phyloP scores from a whole-genome alignment of 2,329 filamentous ascomycete genomes.

The Aspergillus sojae region DNA sequence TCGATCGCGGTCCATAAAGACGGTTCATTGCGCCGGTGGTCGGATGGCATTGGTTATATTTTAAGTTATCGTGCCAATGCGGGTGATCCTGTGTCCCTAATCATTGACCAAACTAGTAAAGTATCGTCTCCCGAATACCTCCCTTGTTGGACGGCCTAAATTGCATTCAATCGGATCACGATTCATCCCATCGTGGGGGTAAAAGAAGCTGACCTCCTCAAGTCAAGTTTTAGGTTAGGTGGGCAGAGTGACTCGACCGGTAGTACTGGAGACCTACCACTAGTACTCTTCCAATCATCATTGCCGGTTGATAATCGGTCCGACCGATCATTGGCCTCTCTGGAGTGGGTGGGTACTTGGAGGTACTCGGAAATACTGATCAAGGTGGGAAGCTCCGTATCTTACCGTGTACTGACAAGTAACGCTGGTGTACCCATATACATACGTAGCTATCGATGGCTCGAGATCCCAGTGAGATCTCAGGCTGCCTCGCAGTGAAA shows the following conservation, averaged over 20 bases:
- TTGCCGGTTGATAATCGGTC: background rate
- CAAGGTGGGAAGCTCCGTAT: background rate
- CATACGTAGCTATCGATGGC: too few relatives aligned
- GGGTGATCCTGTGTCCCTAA: background rate
- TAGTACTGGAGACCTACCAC: too few relatives aligned
- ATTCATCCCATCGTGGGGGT: background rate
- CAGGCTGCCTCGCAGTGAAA: background rate
- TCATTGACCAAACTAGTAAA: background rate
- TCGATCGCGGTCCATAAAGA: background rate
- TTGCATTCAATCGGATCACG: background rate
- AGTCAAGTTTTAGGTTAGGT: background rate
- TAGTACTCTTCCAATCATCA: background rate
- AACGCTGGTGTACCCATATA: background rate
- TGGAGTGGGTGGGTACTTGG: background rate
- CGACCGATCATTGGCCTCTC: background rate
- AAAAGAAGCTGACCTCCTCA: background rate
- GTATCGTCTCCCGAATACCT: background rate
- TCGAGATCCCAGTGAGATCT: background rate
- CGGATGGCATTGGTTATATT: background rate
- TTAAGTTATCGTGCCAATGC: constrained; percentile 6
- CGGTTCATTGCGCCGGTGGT: background rate
- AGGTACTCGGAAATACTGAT: background rate
- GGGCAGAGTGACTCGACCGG: too few relatives aligned
- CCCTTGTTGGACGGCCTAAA: background rate
- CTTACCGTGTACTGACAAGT: background rate